phyloP scores from a whole-genome alignment of 2,329 filamentous ascomycete species.

The Tolypocladium inflatum region DNA sequence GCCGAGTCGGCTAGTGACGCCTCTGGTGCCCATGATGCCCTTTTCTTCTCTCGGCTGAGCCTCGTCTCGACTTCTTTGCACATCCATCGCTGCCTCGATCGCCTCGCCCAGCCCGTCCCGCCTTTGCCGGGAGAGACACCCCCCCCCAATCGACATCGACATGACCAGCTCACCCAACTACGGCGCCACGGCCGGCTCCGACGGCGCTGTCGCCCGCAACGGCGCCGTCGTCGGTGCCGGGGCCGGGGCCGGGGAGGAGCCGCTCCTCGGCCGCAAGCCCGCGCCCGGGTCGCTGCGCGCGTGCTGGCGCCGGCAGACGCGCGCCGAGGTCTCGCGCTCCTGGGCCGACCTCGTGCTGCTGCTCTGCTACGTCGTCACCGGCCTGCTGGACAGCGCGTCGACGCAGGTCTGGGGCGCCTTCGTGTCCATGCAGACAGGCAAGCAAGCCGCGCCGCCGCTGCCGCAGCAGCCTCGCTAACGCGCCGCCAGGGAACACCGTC shows the following conservation, averaged over 20 bases:
- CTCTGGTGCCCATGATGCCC: background rate
- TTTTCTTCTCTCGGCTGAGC: background rate
- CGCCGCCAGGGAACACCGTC: constrained; percentile 58
- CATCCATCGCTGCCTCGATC: background rate
- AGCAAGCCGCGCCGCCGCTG: too few relatives aligned
- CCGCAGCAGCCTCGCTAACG: too few relatives aligned
- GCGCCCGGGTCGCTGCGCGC: constrained; percentile 9
- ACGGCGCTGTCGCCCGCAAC: background rate
- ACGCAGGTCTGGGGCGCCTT: constrained; percentile 73
- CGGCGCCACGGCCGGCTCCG: background rate
- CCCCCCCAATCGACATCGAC: background rate
- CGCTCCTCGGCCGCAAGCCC: constrained; percentile 16
- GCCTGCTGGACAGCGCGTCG: constrained; percentile 65
- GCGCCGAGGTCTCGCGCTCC: constrained; percentile 43
- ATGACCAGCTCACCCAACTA: background rate
- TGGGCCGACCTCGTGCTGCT: constrained; percentile 62
- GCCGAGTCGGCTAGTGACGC: background rate
- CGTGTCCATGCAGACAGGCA: constrained; percentile 75
- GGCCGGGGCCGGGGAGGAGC: constrained; percentile 22
- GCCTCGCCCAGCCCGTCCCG: background rate
- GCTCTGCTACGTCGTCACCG: constrained; percentile 67
- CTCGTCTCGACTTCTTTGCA: background rate
- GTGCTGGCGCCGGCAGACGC: constrained; percentile 24
- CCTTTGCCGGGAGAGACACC: background rate
- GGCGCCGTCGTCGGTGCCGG: background rate